Base-by-base conservation (phyloP, 805 yeast species). In the Zygotorulaspora chibaensis region DNA sequence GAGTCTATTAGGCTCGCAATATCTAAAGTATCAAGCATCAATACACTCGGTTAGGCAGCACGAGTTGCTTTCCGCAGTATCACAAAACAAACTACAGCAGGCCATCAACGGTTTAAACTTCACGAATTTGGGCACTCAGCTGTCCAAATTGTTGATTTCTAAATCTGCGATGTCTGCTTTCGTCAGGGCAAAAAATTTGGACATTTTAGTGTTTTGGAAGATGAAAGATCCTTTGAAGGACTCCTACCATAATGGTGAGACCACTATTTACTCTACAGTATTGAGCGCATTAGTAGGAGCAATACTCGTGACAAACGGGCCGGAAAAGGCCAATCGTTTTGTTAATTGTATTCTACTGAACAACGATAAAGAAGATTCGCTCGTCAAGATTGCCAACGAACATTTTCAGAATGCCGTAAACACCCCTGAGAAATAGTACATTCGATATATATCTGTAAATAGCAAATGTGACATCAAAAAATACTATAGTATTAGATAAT, bases 231-330 rank as follows among this genome's bases (percentile, higher is more conserved):
- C 73, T 33, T 66, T 71, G 35, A 63, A 72, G 48, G 68, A 66
- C 49, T 71, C 74, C 38, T 71, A 66, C 50, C 61, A 58, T 39
- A 79, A 78, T 57, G 87, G 86, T 31, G 84, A 80, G 57, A 63
- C 75, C 58, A 69, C 75, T 47, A 76, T 80, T 10, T 69, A 73
- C 47, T 75, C 80, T 3, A 76, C 79, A 50, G 75, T 79, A 62
- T 61, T 79, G 49, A 71, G 71, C 56, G 83, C 91, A 4, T 66
- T 84, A 45, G 66, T 85, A 25, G 93, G 93, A 20, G 90, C 84
- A 2, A 76, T 85, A 42, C 71, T 83, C 29, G 67, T 79, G 28
- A 70, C 73, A 23, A 80, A 81, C 55, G 93, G 93, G 4, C 75
- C 79, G 54, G 53, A 50, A 3, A 73, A 62, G n/a, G 82, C 88